Evolutionary conservation across 2,329 filamentous ascomycete genomes (phyloP).

Genomic region (Metarhizium anisopliae): DNA sequence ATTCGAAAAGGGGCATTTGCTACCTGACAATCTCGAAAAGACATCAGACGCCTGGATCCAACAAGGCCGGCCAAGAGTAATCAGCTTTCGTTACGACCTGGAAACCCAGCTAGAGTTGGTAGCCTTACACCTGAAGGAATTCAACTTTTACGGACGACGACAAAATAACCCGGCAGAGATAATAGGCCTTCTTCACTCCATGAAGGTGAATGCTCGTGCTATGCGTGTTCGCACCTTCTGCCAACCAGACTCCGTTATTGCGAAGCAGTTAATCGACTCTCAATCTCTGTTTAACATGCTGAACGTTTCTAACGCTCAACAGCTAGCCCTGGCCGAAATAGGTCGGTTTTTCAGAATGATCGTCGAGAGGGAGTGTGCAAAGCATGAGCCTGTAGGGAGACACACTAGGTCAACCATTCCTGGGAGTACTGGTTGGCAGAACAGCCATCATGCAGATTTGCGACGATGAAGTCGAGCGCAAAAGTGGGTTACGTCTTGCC

Average conservation of each 20-base stretch:
- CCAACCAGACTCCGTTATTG: slow-evolving; percentile 48
- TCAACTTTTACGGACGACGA: slow-evolving; percentile 44
- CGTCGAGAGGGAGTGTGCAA: slow-evolving; percentile 32
- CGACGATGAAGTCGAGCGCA: neutral
- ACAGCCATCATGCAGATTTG: neutral
- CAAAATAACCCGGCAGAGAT: slow-evolving; percentile 35
- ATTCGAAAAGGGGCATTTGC: slow-evolving; percentile 45
- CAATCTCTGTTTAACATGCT: slow-evolving; percentile 42
- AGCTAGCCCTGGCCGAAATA: slow-evolving; percentile 39
- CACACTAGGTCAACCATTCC: neutral
- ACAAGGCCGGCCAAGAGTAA: slow-evolving; percentile 43
- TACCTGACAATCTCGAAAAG: slow-evolving; percentile 40
- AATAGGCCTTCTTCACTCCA: slow-evolving; percentile 38
- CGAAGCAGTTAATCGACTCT: slow-evolving; percentile 47
- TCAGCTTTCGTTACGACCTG: slow-evolving; percentile 50
- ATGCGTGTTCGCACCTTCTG: slow-evolving; percentile 48
- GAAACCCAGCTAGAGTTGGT: slow-evolving; percentile 52
- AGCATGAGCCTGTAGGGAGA: neutral
- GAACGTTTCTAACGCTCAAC: slow-evolving; percentile 32
- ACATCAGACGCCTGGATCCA: slow-evolving; percentile 42
- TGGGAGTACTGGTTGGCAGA: neutral
- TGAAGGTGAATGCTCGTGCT: slow-evolving; percentile 42
- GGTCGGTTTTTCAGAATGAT: slow-evolving; percentile 45
- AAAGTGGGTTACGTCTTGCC: neutral
- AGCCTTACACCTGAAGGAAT: slow-evolving; percentile 38